Evolutionary conservation across 768 basidiomycete genomes (phyloP).

Genomic region (Serendipita sp.): DNA sequence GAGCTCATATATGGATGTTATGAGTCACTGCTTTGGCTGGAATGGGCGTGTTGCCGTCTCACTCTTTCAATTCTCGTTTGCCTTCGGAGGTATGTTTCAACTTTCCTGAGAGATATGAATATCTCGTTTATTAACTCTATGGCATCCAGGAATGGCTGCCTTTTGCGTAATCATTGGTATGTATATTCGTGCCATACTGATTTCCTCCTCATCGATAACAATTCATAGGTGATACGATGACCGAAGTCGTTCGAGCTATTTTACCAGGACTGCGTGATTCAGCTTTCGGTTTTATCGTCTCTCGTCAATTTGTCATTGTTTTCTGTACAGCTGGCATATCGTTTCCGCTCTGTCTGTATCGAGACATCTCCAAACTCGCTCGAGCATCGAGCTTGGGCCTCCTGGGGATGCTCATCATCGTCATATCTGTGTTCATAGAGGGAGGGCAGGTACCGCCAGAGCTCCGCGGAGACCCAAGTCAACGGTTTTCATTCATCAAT

Average conservation of each 20-base stretch:
- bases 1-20: conserved; percentile 84
- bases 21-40: conserved; percentile 82
- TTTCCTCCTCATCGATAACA: background rate
- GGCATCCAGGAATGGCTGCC: conserved; percentile 76
- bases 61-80: conserved; percentile 94
- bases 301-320: conserved; percentile 78
- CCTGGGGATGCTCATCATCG: conserved; percentile 88
- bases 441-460: conserved; percentile 58
- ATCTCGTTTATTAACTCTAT: background rate
- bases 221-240: conserved; percentile 73
- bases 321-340: conserved; percentile 80
- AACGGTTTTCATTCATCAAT: conserved; percentile 58
- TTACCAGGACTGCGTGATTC: conserved; percentile 54
- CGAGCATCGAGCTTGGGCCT: conserved; percentile 84
- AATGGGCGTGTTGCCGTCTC: conserved; percentile 89
- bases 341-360: conserved; percentile 87
- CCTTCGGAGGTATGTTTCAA: conserved; percentile 64
- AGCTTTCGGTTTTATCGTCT: conserved; percentile 58
- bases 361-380: conserved; percentile 93
- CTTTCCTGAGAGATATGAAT: conserved; percentile 2
- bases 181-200: background rate
- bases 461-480: conserved; percentile 58
- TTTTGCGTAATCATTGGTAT: conserved; percentile 86
- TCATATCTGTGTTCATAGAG: conserved; percentile 66
- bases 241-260: conserved; percentile 76